Evolutionary conservation across 2,329 filamentous ascomycete genomes (phyloP).

Genomic region (Claviceps humidiphila): DNA sequence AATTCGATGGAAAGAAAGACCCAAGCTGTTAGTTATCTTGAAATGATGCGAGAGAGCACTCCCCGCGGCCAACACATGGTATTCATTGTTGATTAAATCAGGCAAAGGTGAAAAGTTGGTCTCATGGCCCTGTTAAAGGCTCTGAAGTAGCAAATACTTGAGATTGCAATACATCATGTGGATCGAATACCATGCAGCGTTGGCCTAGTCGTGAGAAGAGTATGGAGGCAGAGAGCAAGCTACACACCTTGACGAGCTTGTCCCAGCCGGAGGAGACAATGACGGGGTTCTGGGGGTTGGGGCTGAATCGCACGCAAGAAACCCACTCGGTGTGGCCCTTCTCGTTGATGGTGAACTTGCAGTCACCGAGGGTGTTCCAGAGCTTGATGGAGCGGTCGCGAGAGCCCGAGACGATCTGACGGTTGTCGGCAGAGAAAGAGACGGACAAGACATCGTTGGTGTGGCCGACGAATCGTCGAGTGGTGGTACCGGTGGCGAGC

Average conservation of each 20-base stretch:
- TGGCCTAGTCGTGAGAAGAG: not conserved
- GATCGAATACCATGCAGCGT: constrained; percentile 2
- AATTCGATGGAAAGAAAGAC: not conserved
- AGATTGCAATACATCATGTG: constrained; percentile 82
- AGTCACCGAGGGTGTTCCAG: constrained; percentile 99
- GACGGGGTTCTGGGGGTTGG: constrained; percentile 99
- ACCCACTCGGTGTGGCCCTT: constrained; percentile 99
- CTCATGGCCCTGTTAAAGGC: constrained; percentile 75
- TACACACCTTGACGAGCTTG: constrained; percentile 97
- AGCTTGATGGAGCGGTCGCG: constrained; percentile 99
- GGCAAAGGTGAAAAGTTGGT: constrained; percentile 83
- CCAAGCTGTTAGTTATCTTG: constrained; percentile 4
- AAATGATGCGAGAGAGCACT: not conserved
- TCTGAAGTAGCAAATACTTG: constrained; percentile 99
- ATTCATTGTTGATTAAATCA: constrained; percentile 38
- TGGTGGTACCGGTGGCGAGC: constrained; percentile 92
- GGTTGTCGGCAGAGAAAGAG: constrained; percentile 99
- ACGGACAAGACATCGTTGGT: constrained; percentile 99
- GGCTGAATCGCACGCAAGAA: constrained; percentile 98
- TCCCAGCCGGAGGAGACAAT: constrained; percentile 98
- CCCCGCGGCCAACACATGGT: not conserved
- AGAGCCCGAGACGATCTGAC: constrained; percentile 97
- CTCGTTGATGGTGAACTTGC: constrained; percentile 99
- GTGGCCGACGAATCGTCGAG: constrained; percentile 96
- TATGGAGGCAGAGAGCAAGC: not conserved